phyloP scores from a whole-genome alignment of 2,329 filamentous ascomycete genomes.

The Chlorencoelia australis region DNA sequence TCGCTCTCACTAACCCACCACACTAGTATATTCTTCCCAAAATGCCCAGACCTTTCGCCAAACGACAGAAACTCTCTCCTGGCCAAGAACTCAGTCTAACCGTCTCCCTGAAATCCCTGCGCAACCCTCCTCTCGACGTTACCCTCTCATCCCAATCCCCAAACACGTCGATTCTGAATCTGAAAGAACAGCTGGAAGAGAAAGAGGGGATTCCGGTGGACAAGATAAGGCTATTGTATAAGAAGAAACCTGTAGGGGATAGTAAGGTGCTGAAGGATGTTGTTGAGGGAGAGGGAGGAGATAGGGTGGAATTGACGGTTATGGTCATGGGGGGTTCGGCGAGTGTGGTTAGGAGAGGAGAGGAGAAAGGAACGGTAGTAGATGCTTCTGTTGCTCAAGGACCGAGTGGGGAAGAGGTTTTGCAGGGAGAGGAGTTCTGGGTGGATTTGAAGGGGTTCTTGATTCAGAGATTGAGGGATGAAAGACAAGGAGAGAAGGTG shows the following conservation, averaged over 20 bases:
- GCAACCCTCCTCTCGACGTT: constrained; percentile 62
- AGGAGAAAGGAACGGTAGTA: constrained; percentile 26
- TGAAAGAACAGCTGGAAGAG: constrained; percentile 60
- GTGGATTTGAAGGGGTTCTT: constrained; percentile 72
- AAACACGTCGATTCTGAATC: constrained; percentile 65
- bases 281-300: constrained; percentile 44
- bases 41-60: constrained; percentile 46
- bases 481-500: constrained; percentile 52
- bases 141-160: constrained; percentile 51
- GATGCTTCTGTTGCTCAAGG: constrained; percentile 37
- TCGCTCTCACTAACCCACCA: constrained; percentile 5
- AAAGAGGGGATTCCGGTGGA: constrained; percentile 55
- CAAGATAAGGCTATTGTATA: constrained; percentile 77
- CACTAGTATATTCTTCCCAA: constrained; percentile 61
- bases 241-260: constrained; percentile 77
- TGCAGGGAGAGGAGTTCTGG: constrained; percentile 76
- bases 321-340: constrained; percentile 75
- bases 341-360: constrained; percentile 31
- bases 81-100: constrained; percentile 43
- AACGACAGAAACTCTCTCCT: constrained; percentile 36
- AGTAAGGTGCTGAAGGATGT: constrained; percentile 69
- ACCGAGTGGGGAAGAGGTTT: constrained; percentile 45
- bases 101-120: constrained; percentile 64
- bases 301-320: constrained; percentile 63
- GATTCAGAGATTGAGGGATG: constrained; percentile 67